Conservation (phyloP, 2,329 filamentous ascomycete species). For the Zymoseptoria passerinii region DNA sequence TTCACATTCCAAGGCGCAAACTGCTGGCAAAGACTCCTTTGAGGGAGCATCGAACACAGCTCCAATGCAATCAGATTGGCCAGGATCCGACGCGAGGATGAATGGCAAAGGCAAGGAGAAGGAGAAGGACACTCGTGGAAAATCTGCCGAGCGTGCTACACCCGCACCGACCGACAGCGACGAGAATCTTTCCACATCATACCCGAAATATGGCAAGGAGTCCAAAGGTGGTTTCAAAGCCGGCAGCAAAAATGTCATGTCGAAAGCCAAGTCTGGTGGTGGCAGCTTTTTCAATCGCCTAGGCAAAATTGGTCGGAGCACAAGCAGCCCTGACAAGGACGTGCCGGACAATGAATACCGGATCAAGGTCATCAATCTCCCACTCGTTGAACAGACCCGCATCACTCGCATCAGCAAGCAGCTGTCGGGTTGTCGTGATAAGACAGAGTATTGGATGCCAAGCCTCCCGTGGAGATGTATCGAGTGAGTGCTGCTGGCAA, state of each 20-base stretch:
- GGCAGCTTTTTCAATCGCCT: slow-evolving; percentile 20
- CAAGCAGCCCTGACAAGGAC: slow-evolving; percentile 57
- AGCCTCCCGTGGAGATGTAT: slow-evolving; percentile 92
- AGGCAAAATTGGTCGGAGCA: slow-evolving; percentile 36
- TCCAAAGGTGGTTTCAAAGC: slow-evolving; percentile 20
- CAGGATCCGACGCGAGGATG: slow-evolving; percentile 17
- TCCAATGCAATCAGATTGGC: slow-evolving; percentile 21
- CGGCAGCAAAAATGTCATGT: slow-evolving; percentile 23
- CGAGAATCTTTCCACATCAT: slow-evolving; percentile 17
- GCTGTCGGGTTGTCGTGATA: slow-evolving; percentile 79
- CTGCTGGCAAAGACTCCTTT: slow-evolving; percentile 14
- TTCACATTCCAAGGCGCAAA: slow-evolving; percentile 21
- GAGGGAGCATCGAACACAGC: slow-evolving; percentile 24
- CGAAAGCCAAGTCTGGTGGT: slow-evolving; percentile 19
- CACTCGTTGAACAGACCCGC: slow-evolving; percentile 82
- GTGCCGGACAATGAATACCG: slow-evolving; percentile 72
- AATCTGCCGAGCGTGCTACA: slow-evolving; percentile 26
- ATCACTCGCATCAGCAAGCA: slow-evolving; percentile 83
- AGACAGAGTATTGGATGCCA: slow-evolving; percentile 99
- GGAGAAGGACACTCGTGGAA: slow-evolving; percentile 21
- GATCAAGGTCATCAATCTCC: slow-evolving; percentile 75
- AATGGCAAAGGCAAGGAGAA: slow-evolving; percentile 18
- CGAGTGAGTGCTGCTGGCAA: slow-evolving; percentile 47
- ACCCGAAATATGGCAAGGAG: slow-evolving; percentile 17
- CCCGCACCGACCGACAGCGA: slow-evolving; percentile 17